Evolutionary conservation across 208 protist genomes (phyloP).

Genomic region (Trypanosoma caninum): DNA sequence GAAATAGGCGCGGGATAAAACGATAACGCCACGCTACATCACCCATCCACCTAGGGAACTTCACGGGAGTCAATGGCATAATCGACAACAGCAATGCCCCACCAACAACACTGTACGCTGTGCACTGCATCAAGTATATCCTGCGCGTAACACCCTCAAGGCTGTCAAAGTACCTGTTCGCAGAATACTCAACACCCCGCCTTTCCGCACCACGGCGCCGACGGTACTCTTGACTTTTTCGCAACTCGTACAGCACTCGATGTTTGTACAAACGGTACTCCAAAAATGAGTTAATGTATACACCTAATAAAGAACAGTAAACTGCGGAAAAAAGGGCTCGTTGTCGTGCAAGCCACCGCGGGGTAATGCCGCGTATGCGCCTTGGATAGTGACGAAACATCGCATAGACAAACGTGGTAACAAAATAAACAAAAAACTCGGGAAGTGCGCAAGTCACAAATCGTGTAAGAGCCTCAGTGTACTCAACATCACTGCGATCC

Average conservation of each 20-base stretch:
- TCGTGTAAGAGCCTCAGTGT: constrained; percentile 72
- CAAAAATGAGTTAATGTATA: constrained; percentile 60
- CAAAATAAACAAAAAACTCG: constrained; percentile 82
- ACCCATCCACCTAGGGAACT: constrained; percentile 86
- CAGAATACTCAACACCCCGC: constrained; percentile 51
- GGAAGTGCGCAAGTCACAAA: constrained; percentile 62
- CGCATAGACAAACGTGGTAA: constrained; percentile 74
- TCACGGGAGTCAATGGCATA: constrained; percentile 65
- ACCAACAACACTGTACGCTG: constrained; percentile 52
- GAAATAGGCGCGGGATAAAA: constrained; percentile 85
- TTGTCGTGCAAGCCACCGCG: constrained; percentile 74
- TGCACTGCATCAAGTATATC: constrained; percentile 65
- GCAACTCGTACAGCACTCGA: constrained; percentile 75
- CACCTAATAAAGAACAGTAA: constrained; percentile 64
- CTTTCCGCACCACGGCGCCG: constrained; percentile 61
- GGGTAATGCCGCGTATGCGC: constrained; percentile 72
- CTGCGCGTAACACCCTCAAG: constrained; percentile 71
- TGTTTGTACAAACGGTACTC: constrained; percentile 80
- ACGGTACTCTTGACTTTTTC: constrained; percentile 68
- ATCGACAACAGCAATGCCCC: constrained; percentile 52
- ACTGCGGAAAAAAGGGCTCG: constrained; percentile 72
- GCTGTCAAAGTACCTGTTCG: constrained; percentile 75
- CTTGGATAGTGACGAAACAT: constrained; percentile 76
- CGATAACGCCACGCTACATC: constrained; percentile 84
- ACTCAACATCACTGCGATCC: constrained; percentile 80